Percentiles rank a stretch among this genome's conserved stretches.
Evolutionary conservation across 2,329 filamentous ascomycete species (phyloP).

Genomic region (Ilyonectria destructans): DNA sequence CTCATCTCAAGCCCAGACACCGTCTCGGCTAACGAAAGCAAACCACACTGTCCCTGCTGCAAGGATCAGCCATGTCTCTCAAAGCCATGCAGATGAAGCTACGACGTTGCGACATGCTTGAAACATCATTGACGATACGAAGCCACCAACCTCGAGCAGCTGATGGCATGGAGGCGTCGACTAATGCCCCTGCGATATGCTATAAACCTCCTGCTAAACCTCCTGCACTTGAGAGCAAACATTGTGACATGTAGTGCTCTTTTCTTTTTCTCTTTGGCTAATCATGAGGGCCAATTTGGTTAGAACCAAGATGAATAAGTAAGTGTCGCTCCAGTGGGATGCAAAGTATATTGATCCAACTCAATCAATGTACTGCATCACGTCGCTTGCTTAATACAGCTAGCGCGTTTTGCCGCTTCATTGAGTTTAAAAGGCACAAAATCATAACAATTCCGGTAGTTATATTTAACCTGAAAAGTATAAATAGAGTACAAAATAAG

Average conservation of each 20-base stretch:
- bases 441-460: too few species aligned
- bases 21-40: not conserved
- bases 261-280: not conserved
- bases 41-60: not conserved
- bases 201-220: not conserved
- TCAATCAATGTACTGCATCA: too few species aligned
- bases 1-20: not conserved
- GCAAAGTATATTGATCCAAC: too few species aligned
- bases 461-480: too few species aligned
- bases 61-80: conserved; percentile 7
- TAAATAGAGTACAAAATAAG: too few species aligned
- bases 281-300: not conserved
- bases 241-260: not conserved
- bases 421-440: too few species aligned
- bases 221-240: conserved; percentile 1
- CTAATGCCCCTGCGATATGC: not conserved
- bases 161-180: conserved; percentile 2
- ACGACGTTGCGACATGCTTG: not conserved
- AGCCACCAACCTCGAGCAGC: not conserved
- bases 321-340: not conserved
- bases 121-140: conserved; percentile 9
- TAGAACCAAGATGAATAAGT: not conserved
- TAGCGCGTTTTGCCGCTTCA: too few species aligned
- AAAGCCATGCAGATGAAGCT: conserved; percentile 14
- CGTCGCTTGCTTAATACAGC: too few species aligned